Percentiles rank a stretch among this genome's conserved stretches.
These are phyloP conservation scores for Senna siamea DNA, from an alignment of 306 rosid species.

Conservation along the genomic window DNA sequence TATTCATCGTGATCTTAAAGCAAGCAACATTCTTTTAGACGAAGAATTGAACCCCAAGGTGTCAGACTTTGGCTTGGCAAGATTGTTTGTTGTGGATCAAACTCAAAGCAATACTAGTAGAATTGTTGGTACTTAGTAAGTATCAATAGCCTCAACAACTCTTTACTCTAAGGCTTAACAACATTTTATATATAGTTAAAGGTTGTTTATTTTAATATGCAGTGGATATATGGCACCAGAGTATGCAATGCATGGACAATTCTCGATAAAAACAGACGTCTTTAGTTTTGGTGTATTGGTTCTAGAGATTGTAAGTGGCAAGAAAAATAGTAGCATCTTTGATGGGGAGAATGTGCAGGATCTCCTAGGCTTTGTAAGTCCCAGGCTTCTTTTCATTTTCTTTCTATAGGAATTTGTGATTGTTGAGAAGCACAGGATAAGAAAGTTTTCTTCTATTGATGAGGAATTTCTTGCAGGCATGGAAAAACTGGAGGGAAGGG, in stretches of 20 bases:
- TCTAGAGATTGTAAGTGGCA: neutral
- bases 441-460: neutral
- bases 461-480: neutral
- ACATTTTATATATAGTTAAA: no score
- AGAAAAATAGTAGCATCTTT: neutral
- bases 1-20: neutral
- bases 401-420: neutral
- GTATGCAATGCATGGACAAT: neutral
- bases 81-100: neutral
- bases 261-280: neutral
- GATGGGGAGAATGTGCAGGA: neutral
- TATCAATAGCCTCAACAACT: neutral
- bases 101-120: neutral
- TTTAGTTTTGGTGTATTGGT: neutral
- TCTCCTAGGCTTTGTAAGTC: neutral
- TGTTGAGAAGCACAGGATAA: neutral
- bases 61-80: neutral
- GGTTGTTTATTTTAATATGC: no score
- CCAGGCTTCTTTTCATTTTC: neutral
- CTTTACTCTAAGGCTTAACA: neutral
- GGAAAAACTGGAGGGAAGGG: neutral
- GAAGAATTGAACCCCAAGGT: neutral
- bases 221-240: neutral
- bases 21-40: neutral
- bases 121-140: conserved; percentile 15